These are phyloP conservation scores for Tylopilus sp. DNA, from an alignment of 768 basidiomycete genomes.

Conservation along the genomic window DNA sequence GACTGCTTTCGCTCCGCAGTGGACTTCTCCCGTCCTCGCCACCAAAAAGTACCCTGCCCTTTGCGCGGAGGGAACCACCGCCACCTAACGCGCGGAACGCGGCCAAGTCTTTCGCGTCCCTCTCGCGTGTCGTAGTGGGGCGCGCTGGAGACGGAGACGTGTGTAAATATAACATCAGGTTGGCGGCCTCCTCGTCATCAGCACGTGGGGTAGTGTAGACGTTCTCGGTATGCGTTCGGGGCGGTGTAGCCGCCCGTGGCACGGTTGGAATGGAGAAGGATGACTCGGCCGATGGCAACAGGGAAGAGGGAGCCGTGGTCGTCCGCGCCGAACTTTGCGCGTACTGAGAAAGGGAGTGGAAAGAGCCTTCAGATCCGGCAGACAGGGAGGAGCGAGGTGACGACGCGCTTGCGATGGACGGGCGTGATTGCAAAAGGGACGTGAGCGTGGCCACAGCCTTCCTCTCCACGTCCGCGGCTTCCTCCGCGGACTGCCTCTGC, in stretches of 20 bases:
- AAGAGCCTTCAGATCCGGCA: slow-evolving; percentile 66
- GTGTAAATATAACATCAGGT: slow-evolving; percentile 79
- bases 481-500: slow-evolving; percentile 38
- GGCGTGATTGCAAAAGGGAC: slow-evolving; percentile 62
- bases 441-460: slow-evolving; percentile 82
- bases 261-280: slow-evolving; percentile 30
- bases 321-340: slow-evolving; percentile 65
- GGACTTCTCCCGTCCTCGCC: slow-evolving; percentile 26
- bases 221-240: slow-evolving; percentile 31
- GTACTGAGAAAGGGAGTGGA: slow-evolving; percentile 60
- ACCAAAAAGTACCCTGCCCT: slow-evolving; percentile 69
- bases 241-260: slow-evolving; percentile 34
- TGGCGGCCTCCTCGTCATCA: slow-evolving; percentile 78
- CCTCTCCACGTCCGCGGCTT: slow-evolving; percentile 59
- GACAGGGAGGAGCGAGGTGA: slow-evolving; percentile 71
- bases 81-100: slow-evolving; percentile 58
- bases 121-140: slow-evolving; percentile 43
- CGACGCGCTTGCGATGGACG: slow-evolving; percentile 57
- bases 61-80: slow-evolving; percentile 45
- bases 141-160: slow-evolving; percentile 82
- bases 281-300: slow-evolving; percentile 39
- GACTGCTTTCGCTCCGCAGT: slow-evolving; percentile 28
- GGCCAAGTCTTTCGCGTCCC: slow-evolving; percentile 49
- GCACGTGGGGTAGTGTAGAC: slow-evolving; percentile 50
- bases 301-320: slow-evolving; percentile 38